phyloP scores from a whole-genome alignment of 805 yeast genomes.

The Cephaloascus albidus region DNA sequence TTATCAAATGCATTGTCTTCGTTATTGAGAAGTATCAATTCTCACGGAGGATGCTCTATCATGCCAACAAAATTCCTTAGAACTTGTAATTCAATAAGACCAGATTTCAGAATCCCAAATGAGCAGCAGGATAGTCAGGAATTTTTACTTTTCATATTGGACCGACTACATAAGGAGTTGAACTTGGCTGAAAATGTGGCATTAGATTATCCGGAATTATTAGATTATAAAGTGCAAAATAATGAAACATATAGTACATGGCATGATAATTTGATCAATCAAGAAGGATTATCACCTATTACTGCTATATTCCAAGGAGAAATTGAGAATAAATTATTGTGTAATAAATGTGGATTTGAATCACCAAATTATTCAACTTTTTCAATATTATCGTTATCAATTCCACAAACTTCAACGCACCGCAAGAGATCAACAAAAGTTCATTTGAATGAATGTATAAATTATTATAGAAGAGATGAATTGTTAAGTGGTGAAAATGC shows the following conservation, averaged over 20 bases:
- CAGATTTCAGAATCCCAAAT: conserved; percentile 58
- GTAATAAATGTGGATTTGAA: conserved; percentile 55
- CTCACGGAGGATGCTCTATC: conserved; percentile 51
- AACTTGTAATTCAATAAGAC: conserved; percentile 41
- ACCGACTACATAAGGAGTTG: conserved; percentile 61
- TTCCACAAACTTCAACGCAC: conserved; percentile 30
- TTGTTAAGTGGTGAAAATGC: conserved; percentile 67
- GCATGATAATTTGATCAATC: conserved; percentile 40
- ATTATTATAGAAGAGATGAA: conserved; percentile 55
- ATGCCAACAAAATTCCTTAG: conserved; percentile 59
- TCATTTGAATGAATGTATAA: conserved; percentile 53
- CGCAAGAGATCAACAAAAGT: conserved; percentile 26
- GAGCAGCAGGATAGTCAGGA: conserved; percentile 84
- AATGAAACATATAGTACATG: conserved; percentile 50
- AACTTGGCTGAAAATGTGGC: conserved; percentile 19
- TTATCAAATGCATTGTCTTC: conserved; percentile 44
- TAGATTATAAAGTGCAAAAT: conserved; percentile 13
- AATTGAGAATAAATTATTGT: conserved; percentile 51
- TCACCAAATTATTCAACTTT: conserved; percentile 55
- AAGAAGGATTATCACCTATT: conserved; percentile 60
- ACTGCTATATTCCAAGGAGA: conserved; percentile 67
- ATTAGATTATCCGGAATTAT: conserved; percentile 24
- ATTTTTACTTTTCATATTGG: conserved; percentile 56
- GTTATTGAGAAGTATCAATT: conserved; percentile 47
- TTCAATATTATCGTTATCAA: conserved; percentile 53